phyloP scores from a whole-genome alignment of 805 yeast species.

The Wickerhamiella australiensis region DNA sequence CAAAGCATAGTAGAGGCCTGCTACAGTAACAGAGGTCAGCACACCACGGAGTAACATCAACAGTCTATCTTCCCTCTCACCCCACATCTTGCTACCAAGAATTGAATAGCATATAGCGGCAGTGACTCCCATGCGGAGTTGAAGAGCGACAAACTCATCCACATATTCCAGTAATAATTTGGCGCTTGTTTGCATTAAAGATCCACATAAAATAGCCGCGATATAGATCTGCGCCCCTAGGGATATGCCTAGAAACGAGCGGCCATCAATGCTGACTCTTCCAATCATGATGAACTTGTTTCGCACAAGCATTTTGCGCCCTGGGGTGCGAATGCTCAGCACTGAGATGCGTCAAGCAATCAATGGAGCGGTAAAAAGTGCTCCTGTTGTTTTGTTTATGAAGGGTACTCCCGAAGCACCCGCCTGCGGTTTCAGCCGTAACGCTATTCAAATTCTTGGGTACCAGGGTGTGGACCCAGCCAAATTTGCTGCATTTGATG shows the following conservation, averaged over 20 bases:
- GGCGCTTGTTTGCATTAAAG: conserved; percentile 20
- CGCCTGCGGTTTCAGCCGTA: conserved; percentile 93
- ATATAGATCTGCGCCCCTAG: conserved; percentile 16
- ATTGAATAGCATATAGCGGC: conserved; percentile 44
- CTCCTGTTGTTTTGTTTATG: conserved; percentile 95
- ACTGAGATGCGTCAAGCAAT: conserved; percentile 75
- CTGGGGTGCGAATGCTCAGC: conserved; percentile 42
- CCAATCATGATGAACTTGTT: not conserved
- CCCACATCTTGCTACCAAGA: conserved; percentile 35
- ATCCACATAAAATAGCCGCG: conserved; percentile 17
- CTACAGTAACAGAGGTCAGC: conserved; percentile 69
- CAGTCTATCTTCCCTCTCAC: conserved; percentile 46
- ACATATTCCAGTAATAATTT: conserved; percentile 16
- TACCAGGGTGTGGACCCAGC: conserved; percentile 94
- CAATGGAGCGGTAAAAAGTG: conserved; percentile 69
- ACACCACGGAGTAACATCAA: conserved; percentile 51
- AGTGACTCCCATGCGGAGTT: conserved; percentile 68
- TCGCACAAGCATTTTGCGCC: conserved; percentile 4
- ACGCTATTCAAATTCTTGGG: conserved; percentile 85
- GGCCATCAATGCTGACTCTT: not conserved
- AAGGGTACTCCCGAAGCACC: conserved; percentile 98
- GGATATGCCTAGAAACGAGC: not conserved
- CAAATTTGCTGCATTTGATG: conserved; percentile 95
- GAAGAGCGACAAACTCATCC: conserved; percentile 36
- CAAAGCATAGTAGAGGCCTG: conserved; percentile 63